Base-by-base conservation (phyloP, 2,329 filamentous ascomycete species). In the Phialemonium atrogriseum region DNA sequence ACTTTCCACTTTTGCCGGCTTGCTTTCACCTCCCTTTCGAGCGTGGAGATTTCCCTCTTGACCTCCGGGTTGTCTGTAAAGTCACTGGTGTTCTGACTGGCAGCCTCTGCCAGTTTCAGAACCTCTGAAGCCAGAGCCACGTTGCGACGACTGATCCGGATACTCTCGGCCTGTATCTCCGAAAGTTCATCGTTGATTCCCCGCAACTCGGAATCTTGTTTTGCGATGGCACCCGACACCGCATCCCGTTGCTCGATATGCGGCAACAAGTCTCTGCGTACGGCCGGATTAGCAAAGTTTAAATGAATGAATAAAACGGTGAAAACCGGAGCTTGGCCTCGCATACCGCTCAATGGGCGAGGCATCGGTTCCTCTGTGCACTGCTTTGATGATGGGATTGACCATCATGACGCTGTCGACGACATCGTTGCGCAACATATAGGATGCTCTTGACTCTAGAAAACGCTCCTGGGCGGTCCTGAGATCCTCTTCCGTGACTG, bases 331-430 rank as follows among this genome's bases (percentile, higher is more conserved):
- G 20, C 10, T 25, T 13, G 32, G 17, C 13, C 19, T 11, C 11
- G 38, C 54, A 23, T 66, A 84, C 84, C 76, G 73, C 57, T 91
- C 84, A 32, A 78, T 64, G 26, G 73, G 71, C 3, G 75, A 73
- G 12, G 75, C 70, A 37, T 73, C 68, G 10, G 70, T 72, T 25
- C 77, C 77, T 37, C 72, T 63, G 52, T 93, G 84, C 23, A 89
- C 76, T 6, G 85, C 80, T 48, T 83, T 84, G 35, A 93, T 62
- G 24, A 84, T 77, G 7, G 86, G 84, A 46, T 85, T 80, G 35
- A 78, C 77, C 44, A 76, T 74, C 42, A 91, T 57, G 32, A 84
- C 75, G 27, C 70, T 76, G 39, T 82, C 75, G 14, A 79, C 65
- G 14, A 84, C 77, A 38, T 76, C 76, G 51, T 80, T 80, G 40